Evolutionary conservation across 331 rosid species (phyloP), one percentile per base, ranked within the genome.

Genomic region (Acacia concinna): DNA sequence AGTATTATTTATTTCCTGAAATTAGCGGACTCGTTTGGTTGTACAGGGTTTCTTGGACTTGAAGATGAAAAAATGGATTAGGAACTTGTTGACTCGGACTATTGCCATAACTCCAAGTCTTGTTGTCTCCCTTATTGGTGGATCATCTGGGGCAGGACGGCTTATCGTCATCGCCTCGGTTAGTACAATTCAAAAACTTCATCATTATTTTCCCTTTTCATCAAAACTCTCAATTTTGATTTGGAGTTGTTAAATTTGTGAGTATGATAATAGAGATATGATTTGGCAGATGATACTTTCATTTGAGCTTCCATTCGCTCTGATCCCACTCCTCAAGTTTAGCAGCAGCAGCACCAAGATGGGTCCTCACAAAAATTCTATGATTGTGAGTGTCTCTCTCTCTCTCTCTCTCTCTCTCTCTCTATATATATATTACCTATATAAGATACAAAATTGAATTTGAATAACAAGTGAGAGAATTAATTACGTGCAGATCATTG

Each of bases 281-380:
- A 32, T 68, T 79, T 54, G 80, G 78, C 94, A 95, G 99, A 95
- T 92, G 98, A 89, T 95, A 62, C 97, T 95, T 51, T 89, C 98
- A 47, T 95, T 95, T 81, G 97, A 92, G 65, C 92, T 95, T 44
- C 98, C 97, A 34, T 95, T 95, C 70, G 97, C 97, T 69, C 78
- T 95, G 17, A 93, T 93, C 74, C 97, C 99, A 34, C 98, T 95
- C 12, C 98, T 95, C n/a, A 95, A 93, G 78, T 95, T 95, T 76
- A 95, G 99, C 77, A 85, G 94, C 75, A 86, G 93, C 30, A 68
- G 75, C 31, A 85, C 92, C 67, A 95, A 93, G 80, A 95, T 95
- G 97, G 98, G 99, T 72, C 98, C 97, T 70, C 90, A 95, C 90
- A 90, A 86, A 91, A 95, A 95, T 77, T 93, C 97, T 49, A 81